A percentile compares a stretch with the other conserved stretches of the same genome.
These are phyloP conservation scores for Penicillium pancosmium DNA, from an alignment of 495 filamentous ascomycete species.

Conservation along the genomic window DNA sequence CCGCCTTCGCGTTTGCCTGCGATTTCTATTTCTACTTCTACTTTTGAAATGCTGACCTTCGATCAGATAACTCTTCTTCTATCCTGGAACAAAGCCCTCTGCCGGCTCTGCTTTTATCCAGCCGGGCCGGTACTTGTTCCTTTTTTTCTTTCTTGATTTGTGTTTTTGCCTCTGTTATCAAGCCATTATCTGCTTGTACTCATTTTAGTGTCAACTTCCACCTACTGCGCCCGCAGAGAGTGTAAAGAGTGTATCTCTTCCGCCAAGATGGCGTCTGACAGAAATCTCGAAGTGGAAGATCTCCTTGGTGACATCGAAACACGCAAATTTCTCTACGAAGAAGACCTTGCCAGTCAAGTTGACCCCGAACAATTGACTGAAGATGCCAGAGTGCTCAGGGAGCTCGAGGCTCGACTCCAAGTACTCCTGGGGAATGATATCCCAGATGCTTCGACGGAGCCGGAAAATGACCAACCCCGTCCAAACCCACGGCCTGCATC, in stretches of 20 bases:
- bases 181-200: background rate
- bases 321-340: slow-evolving; percentile 1
- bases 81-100: no score
- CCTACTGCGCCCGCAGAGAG: background rate
- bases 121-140: no score
- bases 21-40: no score
- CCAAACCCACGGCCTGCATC: background rate
- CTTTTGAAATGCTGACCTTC: background rate
- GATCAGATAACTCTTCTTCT: background rate
- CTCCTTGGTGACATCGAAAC: slow-evolving; percentile 2
- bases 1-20: slow-evolving; percentile 1
- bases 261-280: background rate
- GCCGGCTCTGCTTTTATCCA: no score
- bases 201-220: background rate
- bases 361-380: background rate
- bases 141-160: no score
- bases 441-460: background rate
- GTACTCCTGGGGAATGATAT: background rate
- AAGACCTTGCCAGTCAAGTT: background rate
- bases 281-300: background rate
- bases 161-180: no score
- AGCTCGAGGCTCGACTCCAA: background rate
- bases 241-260: background rate
- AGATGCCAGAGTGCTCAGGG: background rate
- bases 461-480: background rate